A percentile compares a stretch with the other conserved stretches of the same genome.
Evolutionary conservation across 1,284 basidiomycete genomes (phyloP).

Genomic region (Cystobasidium slooffiae): DNA sequence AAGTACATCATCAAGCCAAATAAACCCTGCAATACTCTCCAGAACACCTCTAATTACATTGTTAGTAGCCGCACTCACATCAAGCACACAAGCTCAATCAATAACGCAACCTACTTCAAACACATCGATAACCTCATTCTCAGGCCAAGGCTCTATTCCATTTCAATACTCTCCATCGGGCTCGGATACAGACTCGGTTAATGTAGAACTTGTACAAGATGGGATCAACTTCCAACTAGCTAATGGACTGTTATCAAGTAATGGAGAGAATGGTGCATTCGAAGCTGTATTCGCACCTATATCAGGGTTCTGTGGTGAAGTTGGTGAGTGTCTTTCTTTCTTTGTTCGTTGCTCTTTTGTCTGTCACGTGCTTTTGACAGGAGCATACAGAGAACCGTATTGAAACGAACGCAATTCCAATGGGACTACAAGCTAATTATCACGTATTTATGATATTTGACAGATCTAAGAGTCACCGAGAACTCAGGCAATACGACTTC

Average conservation of each 20-base stretch:
- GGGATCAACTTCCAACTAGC: constrained; percentile 26
- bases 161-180: constrained; percentile 15
- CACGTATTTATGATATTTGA: background rate
- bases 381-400: too few relatives aligned
- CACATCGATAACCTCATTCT: constrained; percentile 20
- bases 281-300: constrained; percentile 34
- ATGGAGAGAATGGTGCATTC: background rate
- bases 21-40: background rate
- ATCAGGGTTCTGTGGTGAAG: constrained; percentile 18
- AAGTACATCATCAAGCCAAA: too few relatives aligned
- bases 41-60: background rate
- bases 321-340: constrained; percentile 4
- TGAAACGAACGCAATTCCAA: too few relatives aligned
- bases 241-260: constrained; percentile 24
- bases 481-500: constrained; percentile 21
- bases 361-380: constrained; percentile 15
- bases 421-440: too few relatives aligned
- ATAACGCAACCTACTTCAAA: constrained; percentile 26
- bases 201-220: constrained; percentile 17
- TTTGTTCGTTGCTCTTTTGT: background rate
- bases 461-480: constrained; percentile 20
- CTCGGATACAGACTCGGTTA: constrained; percentile 6
- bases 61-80: background rate
- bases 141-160: constrained; percentile 28
- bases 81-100: background rate